Base-by-base conservation (phyloP, 148 eudicot species). In the Tetragonia tetragonoides region DNA sequence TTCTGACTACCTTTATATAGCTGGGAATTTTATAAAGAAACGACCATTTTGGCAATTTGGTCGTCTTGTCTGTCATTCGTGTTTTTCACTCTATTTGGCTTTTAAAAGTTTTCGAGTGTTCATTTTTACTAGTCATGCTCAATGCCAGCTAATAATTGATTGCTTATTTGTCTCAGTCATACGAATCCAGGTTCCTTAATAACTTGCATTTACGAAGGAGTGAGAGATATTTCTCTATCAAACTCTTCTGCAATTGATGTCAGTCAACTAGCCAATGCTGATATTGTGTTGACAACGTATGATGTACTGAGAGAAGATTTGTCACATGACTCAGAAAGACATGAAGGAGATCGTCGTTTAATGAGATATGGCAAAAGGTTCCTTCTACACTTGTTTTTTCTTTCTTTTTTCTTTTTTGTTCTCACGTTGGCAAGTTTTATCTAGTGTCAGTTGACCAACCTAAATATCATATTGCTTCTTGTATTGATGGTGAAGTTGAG, bases 291-390 rank as follows among this genome's bases (percentile, higher is more conserved):
- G 85, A 95, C 99, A 68, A 90, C 97, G 28, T 95, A 95, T 79
- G 99, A 95, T 72, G 92, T 91, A 67, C 89, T 95, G 79, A 95
- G 83, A 81, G 97, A 87, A 62, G 99, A 95, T 81, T 80, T 95
- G 56, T 90, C 97, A 23, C 99, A 95, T 85, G 99, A 93, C 83
- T 87, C 90, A 67, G 99, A 95, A 62, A 90, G 99, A 77, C 90
- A 95, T 86, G 97, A 93, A 84, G 97, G 99, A 67, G 97, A 95
- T 80, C 93, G 93, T 67, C 93, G 97, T 80, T 66, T 89, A 74
- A 77, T 95, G 95, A 91, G 99, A 89, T 90, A 85, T 81, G 81
- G 84, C 68, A 95, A 93, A 85, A 95, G 97, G 99, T 95, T 82
- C 66, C 57, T 68, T 67, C 18, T 15, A 77, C 47, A 28, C 17